Evolutionary conservation across 768 basidiomycete species (phyloP), one percentile per base, ranked within the genome.

Genomic region (Hysterangium stoloniferum): DNA sequence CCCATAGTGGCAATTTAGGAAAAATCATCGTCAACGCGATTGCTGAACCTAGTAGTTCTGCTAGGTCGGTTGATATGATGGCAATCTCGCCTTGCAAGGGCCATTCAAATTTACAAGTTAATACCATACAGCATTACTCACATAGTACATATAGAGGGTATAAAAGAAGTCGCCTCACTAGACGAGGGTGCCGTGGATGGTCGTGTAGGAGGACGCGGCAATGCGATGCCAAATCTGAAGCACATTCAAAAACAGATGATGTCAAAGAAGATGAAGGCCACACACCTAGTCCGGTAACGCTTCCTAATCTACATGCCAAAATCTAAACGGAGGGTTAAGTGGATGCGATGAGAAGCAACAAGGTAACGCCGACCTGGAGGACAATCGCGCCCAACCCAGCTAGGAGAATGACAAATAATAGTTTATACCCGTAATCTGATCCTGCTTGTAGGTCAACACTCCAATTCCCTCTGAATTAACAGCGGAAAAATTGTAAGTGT

Each of bases 381-480:
- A 87, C 80, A 2, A 86, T 83, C 13, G 89, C 92, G 49, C 88
- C 81, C 6, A 94, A 56, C 8, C 91, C 91, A 1, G 93, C 72
- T 17, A 96, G 63, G 5, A 96, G 74, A 9, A 98, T 82, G 13
- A 89, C 73, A 65, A 95, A 94, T 27, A 98, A 75, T 12, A 94
- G 72, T 53, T 77, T 78, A 66, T 95, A 96, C 1, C 94, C 92
- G 62, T 76, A 94, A 50, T 81, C 64, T 17, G 86, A 85, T 8
- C 91, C 91, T 1, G 91, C 91, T 65, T 88, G 84, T 6, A 94
- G 69, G 67, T 93, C 91, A 13, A 92, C 90, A 15, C 84, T 80
- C 91, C 90, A 92, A 60, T 93, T 94, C 25, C 90, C 87, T 17
- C 83, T 84, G 48, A 43, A 47, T 35, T 6, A 27, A 13, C 4